Percentiles rank a stretch among this genome's conserved stretches.
phyloP scores from a whole-genome alignment of 2,329 filamentous ascomycete genomes.

The Penicillium griseofulvum region DNA sequence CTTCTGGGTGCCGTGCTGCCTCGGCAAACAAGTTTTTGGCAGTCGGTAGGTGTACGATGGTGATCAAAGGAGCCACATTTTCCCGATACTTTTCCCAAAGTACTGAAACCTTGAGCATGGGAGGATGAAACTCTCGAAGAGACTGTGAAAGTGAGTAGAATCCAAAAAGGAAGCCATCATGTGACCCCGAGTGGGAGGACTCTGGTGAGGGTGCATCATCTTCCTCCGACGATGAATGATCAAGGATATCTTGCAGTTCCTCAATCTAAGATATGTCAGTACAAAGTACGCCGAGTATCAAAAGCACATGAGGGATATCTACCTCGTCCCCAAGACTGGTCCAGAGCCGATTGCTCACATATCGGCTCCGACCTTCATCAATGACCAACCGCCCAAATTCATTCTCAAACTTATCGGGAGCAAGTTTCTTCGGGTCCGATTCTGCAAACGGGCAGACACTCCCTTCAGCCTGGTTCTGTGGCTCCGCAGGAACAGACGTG shows the following conservation, averaged over 20 bases:
- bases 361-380: constrained; percentile 58
- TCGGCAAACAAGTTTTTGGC: constrained; percentile 52
- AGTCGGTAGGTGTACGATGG: constrained; percentile 58
- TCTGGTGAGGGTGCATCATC: constrained; percentile 52
- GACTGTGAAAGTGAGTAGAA: constrained; percentile 58
- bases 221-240: constrained; percentile 57
- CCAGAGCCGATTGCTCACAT: constrained; percentile 63
- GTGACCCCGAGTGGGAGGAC: constrained; percentile 41
- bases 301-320: background rate
- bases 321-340: constrained; percentile 61
- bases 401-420: constrained; percentile 21
- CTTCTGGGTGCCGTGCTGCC: constrained; percentile 50
- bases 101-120: constrained; percentile 48
- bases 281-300: background rate
- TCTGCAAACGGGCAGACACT: constrained; percentile 20
- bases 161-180: constrained; percentile 61
- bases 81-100: constrained; percentile 61
- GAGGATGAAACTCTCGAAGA: constrained; percentile 57
- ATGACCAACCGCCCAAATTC: constrained; percentile 59
- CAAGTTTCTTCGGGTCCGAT: constrained; percentile 23
- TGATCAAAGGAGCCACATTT: constrained; percentile 61
- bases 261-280: constrained; percentile 48
- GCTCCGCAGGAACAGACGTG: background rate
- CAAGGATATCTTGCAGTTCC: constrained; percentile 61
- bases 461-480: background rate